Base-by-base conservation (phyloP, 805 yeast genomes). In the Monosporozyma servazzii region DNA sequence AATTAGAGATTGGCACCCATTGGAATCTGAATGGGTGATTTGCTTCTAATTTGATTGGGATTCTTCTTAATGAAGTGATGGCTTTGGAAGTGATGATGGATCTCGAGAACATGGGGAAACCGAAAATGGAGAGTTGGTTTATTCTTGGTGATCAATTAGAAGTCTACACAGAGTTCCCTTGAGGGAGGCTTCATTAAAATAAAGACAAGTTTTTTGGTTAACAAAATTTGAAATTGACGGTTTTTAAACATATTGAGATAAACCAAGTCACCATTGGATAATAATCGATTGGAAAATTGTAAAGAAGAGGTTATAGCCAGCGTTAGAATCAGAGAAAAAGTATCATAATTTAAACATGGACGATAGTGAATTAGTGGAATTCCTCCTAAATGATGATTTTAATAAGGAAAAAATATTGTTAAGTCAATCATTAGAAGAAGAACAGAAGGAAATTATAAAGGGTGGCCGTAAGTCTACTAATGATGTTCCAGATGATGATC, bases 361-460 rank as follows among this genome's bases (percentile, higher is more conserved):
- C 17, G 60, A 58, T 18, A 33, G 41, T 27, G 60, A 58, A 25
- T 30, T 60, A 41, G 46, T 60, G 23, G 57, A 54, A 18, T 60
- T 60, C 30, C 51, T 60, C 5, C 47, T 60, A 20, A 42, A 53
- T 11, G 62, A 57, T 29, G 50, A 39, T 18, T 42, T 37, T 21
- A 37, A 41, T 17, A 44, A 41, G 15, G 44, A 41, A n/a, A 41
- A 21, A 21, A 31, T 5, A 17, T 21, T 18, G n/a, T 27, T 13
- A 18, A 25, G 7, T 18, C 25, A 18, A 17, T 21, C 20, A 30
- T n/a, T 20, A 39, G 27, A 17, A 23, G 11, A 17, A 5, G 21
- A 37, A 25, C 31, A 27, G 20, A 33, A 45, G 11, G 15, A n/a
- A 17, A 33, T n/a, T 23, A 1, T 15, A 11, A 18, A 15, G 7